A percentile compares a stretch with the other conserved stretches of the same genome.
Conservation (phyloP, 2,329 filamentous ascomycete genomes). For the Aspergillus amoenus region DNA sequence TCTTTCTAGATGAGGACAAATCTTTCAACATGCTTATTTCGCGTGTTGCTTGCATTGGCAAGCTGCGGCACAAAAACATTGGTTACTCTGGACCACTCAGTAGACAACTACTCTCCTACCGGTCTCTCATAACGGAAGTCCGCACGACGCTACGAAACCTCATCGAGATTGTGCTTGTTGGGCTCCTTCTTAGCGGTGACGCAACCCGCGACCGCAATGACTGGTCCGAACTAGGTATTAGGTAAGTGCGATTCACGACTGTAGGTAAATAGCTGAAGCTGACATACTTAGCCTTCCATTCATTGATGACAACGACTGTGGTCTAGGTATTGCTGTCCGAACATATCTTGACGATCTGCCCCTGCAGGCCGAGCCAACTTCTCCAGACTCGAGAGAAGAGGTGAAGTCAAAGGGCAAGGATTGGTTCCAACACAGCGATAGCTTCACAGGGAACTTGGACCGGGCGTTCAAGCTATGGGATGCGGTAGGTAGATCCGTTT, state of each 20-base stretch:
- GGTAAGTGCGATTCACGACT: constrained; percentile 51
- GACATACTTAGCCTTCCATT: constrained; percentile 40
- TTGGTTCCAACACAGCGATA: constrained; percentile 62
- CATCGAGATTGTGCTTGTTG: constrained; percentile 76
- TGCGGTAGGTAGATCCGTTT: constrained; percentile 51
- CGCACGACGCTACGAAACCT: constrained; percentile 78
- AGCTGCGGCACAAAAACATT: constrained; percentile 76
- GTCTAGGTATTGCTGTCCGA: constrained; percentile 49
- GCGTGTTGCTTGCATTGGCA: constrained; percentile 78
- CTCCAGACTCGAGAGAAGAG: constrained; percentile 49
- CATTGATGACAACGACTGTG: constrained; percentile 46
- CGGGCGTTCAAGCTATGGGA: constrained; percentile 65
- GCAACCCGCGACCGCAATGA: constrained; percentile 69
- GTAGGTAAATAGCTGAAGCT: neutral
- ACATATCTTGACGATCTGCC: constrained; percentile 55
- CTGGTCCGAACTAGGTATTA: constrained; percentile 67
- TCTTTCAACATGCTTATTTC: constrained; percentile 78
- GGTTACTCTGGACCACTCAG: constrained; percentile 94
- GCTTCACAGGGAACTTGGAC: constrained; percentile 59
- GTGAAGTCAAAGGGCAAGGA: constrained; percentile 55
- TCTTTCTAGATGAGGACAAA: constrained; percentile 69
- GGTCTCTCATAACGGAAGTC: constrained; percentile 76
- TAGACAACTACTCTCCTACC: constrained; percentile 82
- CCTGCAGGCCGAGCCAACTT: constrained; percentile 55
- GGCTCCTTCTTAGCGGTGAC: constrained; percentile 78